A percentile compares a stretch with the other conserved stretches of the same genome.
These are phyloP conservation scores for Fimicolochytrium jonesii DNA, from an alignment of 192 early-diverging fungal species.

Conservation along the genomic window DNA sequence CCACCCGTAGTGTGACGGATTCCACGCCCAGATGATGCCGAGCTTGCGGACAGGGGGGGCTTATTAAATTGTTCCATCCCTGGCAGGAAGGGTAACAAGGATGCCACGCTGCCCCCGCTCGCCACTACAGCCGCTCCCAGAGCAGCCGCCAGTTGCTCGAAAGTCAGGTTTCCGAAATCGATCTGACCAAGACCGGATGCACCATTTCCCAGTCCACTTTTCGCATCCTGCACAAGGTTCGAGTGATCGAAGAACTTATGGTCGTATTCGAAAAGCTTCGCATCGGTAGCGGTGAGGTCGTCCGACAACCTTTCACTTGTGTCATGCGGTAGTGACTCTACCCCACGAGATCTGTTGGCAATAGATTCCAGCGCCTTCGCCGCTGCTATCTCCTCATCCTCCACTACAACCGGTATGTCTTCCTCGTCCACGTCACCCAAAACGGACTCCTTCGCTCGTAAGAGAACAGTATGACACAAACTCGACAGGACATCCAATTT, in stretches of 20 bases:
- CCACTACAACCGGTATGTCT: no score
- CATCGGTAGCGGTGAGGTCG: background rate
- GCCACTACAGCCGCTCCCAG: background rate
- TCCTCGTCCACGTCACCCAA: background rate
- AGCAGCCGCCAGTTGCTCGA: conserved; percentile 3
- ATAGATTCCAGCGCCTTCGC: conserved; percentile 11
- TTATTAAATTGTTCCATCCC: no score
- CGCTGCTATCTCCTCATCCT: conserved; percentile 8
- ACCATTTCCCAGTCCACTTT: no score
- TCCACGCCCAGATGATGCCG: background rate
- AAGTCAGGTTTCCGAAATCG: conserved; percentile 1
- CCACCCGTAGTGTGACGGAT: no score
- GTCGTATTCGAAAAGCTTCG: conserved; percentile 19
- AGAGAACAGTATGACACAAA: conserved; percentile 25
- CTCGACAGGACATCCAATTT: conserved; percentile 30
- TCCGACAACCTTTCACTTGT: background rate
- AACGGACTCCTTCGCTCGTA: background rate
- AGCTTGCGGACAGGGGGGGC: background rate
- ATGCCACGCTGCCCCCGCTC: background rate
- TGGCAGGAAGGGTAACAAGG: no score
- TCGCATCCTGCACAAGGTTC: conserved; percentile 16
- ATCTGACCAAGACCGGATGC: no score
- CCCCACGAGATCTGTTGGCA: conserved; percentile 18
- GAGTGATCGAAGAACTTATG: conserved; percentile 22
- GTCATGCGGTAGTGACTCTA: background rate